These are phyloP conservation scores for Citrus reticulata DNA, from an alignment of 345 rosid genomes.

Conservation along the genomic window DNA sequence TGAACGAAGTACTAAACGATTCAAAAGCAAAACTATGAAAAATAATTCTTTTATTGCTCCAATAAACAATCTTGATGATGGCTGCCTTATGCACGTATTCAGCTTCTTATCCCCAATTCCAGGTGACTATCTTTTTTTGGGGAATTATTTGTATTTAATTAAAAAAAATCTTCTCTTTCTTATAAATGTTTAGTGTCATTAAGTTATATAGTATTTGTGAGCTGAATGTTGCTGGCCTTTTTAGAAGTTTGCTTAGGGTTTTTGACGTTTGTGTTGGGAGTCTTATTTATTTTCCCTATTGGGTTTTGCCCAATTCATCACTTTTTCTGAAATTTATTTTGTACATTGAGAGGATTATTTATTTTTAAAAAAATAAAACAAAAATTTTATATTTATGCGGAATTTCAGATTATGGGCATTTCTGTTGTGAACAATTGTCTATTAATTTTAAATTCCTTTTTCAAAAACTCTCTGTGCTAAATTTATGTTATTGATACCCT, in stretches of 20 bases:
- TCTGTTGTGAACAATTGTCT: neutral
- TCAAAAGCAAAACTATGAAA: neutral
- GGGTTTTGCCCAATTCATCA: neutral
- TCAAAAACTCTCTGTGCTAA: neutral
- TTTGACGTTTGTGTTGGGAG: neutral
- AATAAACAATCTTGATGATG: conserved; percentile 88
- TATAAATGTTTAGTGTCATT: neutral
- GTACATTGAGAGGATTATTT: too few relatives aligned
- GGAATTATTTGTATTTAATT: neutral
- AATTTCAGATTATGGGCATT: neutral
- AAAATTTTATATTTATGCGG: neutral
- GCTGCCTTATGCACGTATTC: conserved; percentile 96
- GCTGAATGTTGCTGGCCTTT: neutral
- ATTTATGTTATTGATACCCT: neutral
- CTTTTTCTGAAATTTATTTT: neutral
- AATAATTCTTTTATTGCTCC: conserved; percentile 21
- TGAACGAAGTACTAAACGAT: neutral
- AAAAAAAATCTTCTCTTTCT: neutral
- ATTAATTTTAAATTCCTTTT: neutral
- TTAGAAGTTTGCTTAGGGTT: conserved; percentile 1
- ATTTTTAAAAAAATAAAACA: too few relatives aligned
- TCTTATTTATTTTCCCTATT: neutral
- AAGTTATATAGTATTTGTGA: too few relatives aligned
- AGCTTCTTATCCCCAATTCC: conserved; percentile 93
- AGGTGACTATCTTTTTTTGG: conserved; percentile 29